Evolutionary conservation across 2,329 filamentous ascomycete genomes (phyloP).

Genomic region (Alternaria gansuensis): DNA sequence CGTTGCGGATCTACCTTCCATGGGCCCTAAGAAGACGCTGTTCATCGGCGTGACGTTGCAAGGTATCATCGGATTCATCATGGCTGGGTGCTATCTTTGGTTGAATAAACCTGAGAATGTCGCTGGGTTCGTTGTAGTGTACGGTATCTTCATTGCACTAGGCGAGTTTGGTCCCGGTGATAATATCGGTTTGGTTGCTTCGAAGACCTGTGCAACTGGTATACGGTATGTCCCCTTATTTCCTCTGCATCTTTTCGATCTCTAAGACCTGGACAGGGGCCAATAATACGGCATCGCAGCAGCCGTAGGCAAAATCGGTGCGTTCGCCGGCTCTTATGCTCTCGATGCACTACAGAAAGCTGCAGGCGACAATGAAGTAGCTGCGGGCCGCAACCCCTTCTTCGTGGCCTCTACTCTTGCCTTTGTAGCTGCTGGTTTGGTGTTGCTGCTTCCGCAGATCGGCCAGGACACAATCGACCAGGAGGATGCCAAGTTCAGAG

Average conservation of each 20-base stretch:
- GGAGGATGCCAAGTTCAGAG: slow-evolving; percentile 80
- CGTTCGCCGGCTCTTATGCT: slow-evolving; percentile 85
- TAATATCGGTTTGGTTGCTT: slow-evolving; percentile 87
- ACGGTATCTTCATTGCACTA: slow-evolving; percentile 78
- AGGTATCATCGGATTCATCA: slow-evolving; percentile 83
- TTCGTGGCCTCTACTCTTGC: slow-evolving; percentile 83
- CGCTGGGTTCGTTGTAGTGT: slow-evolving; percentile 79
- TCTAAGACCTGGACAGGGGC: slow-evolving; percentile 60
- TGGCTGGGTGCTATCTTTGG: slow-evolving; percentile 78
- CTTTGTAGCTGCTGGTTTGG: slow-evolving; percentile 71
- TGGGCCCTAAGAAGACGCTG: slow-evolving; percentile 80
- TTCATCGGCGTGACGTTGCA: slow-evolving; percentile 75
- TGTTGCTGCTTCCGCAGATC: slow-evolving; percentile 77
- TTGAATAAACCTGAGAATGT: slow-evolving; percentile 74
- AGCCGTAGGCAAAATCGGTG: slow-evolving; percentile 77
- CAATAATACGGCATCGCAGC: slow-evolving; percentile 77
- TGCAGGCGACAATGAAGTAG: slow-evolving; percentile 46
- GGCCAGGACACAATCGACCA: slow-evolving; percentile 82
- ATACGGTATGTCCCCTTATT: slow-evolving; percentile 60
- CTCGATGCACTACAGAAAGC: slow-evolving; percentile 69
- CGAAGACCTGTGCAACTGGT: slow-evolving; percentile 86
- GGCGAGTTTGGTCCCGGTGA: slow-evolving; percentile 88
- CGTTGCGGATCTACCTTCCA: slow-evolving; percentile 70
- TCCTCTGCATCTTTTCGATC: neutral
- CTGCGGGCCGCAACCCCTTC: slow-evolving; percentile 84